Evolutionary conservation across 257 asterid species (phyloP).

Genomic region (Osmanthus fragrans): DNA sequence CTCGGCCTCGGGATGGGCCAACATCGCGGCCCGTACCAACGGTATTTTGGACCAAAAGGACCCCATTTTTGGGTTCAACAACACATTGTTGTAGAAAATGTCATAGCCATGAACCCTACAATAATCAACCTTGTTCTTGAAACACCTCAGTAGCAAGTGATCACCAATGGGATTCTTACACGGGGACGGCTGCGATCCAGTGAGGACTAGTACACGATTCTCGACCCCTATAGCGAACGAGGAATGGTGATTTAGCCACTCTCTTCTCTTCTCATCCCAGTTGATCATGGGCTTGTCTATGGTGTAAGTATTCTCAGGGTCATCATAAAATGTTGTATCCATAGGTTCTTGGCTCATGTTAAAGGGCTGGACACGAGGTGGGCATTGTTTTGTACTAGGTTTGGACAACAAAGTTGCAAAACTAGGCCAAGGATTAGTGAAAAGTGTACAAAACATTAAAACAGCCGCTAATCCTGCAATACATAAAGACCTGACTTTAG

Average conservation of each 20-base stretch:
- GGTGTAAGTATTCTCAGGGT: constrained; percentile 50
- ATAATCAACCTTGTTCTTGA: constrained; percentile 80
- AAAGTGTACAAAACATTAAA: constrained; percentile 36
- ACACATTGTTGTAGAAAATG: constrained; percentile 58
- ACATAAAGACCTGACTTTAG: constrained; percentile 28
- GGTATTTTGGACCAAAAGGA: constrained; percentile 77
- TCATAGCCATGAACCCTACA: constrained; percentile 64
- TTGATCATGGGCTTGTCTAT: constrained; percentile 48
- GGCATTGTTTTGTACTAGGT: constrained; percentile 3
- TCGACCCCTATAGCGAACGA: constrained; percentile 19
- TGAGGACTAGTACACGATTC: constrained; percentile 54
- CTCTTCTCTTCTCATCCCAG: constrained; percentile 66
- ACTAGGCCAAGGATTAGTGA: constrained; percentile 39
- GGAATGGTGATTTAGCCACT: constrained; percentile 60
- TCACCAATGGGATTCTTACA: constrained; percentile 69
- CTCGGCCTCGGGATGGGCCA: constrained; percentile 77
- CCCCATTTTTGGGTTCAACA: constrained; percentile 55
- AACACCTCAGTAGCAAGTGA: constrained; percentile 51
- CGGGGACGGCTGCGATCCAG: constrained; percentile 72
- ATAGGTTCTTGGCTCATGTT: constrained; percentile 34
- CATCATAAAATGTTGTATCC: constrained; percentile 66
- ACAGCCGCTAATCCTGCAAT: constrained; percentile 25
- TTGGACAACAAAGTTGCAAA: constrained; percentile 33
- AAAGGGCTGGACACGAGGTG: not conserved
- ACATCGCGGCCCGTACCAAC: constrained; percentile 62